Evolutionary conservation across 805 yeast genomes (phyloP).

Genomic region (Teunomyces cretensis): DNA sequence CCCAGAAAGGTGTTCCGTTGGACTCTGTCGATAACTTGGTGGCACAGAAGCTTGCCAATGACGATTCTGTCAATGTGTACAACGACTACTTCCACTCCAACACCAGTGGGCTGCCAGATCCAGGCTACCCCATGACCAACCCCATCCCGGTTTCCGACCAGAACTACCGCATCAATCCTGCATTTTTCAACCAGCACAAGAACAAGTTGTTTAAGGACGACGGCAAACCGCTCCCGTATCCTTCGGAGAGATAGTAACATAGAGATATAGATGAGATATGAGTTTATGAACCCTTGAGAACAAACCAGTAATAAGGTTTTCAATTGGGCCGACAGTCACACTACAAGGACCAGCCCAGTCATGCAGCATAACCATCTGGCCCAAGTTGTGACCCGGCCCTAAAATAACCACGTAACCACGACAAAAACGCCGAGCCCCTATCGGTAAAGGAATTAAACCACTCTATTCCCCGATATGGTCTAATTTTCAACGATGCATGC

Average conservation of each 20-base stretch:
- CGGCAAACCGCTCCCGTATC: conserved; percentile 7
- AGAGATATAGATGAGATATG: background rate
- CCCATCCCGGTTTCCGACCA: background rate
- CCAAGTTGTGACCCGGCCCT: too few relatives aligned
- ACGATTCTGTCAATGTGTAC: conserved; percentile 4
- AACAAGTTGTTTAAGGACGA: conserved; percentile 9
- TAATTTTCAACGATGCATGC: background rate
- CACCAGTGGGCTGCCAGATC: background rate
- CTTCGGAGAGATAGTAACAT: background rate
- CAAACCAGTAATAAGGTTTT: too few relatives aligned
- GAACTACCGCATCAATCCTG: conserved; percentile 7
- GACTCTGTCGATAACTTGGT: background rate
- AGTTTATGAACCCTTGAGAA: background rate
- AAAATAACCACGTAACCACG: background rate
- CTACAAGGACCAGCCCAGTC: too few relatives aligned
- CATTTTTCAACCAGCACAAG: conserved; percentile 9
- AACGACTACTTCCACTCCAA: conserved; percentile 6
- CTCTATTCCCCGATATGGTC: background rate
- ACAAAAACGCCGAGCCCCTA: too few relatives aligned
- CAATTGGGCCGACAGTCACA: too few relatives aligned
- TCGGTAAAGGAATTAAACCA: background rate
- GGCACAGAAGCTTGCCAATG: background rate
- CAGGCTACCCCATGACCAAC: background rate
- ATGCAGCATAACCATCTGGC: too few relatives aligned
- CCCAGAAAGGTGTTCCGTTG: background rate